Base-by-base conservation (phyloP, 768 basidiomycete species). In the Termitomyces titanicus region DNA sequence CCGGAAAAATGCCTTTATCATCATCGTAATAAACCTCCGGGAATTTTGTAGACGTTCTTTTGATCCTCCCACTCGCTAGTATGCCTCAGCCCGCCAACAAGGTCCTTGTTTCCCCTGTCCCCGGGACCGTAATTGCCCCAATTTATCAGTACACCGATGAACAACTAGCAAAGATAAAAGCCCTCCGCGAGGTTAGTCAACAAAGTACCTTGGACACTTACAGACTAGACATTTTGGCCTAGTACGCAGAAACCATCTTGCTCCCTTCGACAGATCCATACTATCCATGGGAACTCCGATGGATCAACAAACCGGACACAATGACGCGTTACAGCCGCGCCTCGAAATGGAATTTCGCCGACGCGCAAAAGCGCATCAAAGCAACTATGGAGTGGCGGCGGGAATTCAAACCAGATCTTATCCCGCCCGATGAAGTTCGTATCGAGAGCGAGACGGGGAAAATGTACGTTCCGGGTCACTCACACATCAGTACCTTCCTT, bases 371-470 rank as follows among this genome's bases (percentile, higher is more conserved):
- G 66, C 78, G 93, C 47, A 84, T 94, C 56, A 84, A 85, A 66
- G 81, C 78, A 0, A 93, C 91, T 0, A 54, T 94, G 4, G 89
- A 91, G 58, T 94, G 93, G 93, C 77, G 92, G 56, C 74, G 92
- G 43, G 89, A 92, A 53, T 94, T 77, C 67, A 83, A 89, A 68
- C 92, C 93, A 0, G 92, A 95, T 50, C 72, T 94, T 20, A 93
- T 94, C 55, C 75, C 79, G 4, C 91, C 91, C 3, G 88, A 86
- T 40, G 92, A 94, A 61, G 84, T 89, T 59, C 83, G 81, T 62
- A 79, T 88, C 33, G 92, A 94, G 68, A 83, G 85, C 48, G 83
- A 90, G 70, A 90, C 89, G 0, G 92, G 92, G 15, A 95, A 95
- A 71, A 93, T 95, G 92, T 92, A 61, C 51, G 84, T 69, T 33